A percentile compares a stretch with the other conserved stretches of the same genome.
Conservation (phyloP, 768 basidiomycete genomes). For the Leccinum truebloodii region DNA sequence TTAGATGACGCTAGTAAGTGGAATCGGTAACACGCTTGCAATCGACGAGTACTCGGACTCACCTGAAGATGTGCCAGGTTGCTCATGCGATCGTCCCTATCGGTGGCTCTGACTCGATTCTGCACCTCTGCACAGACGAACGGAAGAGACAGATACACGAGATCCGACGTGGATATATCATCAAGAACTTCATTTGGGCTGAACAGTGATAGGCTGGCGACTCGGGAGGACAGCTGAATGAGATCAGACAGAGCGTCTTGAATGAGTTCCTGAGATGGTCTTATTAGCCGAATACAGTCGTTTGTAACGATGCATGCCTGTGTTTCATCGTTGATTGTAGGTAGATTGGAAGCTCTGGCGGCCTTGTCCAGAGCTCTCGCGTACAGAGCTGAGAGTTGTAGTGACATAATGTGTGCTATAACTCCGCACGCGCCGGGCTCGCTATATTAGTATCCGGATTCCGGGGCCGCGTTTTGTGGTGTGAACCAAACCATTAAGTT, state of each 20-base stretch:
- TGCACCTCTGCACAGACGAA: conserved; percentile 68
- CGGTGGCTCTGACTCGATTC: conserved; percentile 55
- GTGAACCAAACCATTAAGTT: neutral
- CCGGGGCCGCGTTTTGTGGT: neutral
- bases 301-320: conserved; percentile 38
- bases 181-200: conserved; percentile 82
- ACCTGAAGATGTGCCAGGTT: conserved; percentile 61
- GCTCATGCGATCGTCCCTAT: conserved; percentile 56
- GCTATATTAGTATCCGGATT: neutral
- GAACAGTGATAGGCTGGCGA: conserved; percentile 68
- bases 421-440: neutral
- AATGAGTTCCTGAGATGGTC: conserved; percentile 54
- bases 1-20: conserved; percentile 46
- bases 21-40: conserved; percentile 4
- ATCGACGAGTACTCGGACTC: conserved; percentile 27
- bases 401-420: conserved; percentile 16
- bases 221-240: conserved; percentile 48
- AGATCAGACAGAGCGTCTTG: conserved; percentile 58
- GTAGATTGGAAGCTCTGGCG: conserved; percentile 39
- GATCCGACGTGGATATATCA: conserved; percentile 76
- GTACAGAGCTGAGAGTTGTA: conserved; percentile 42
- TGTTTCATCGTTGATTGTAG: conserved; percentile 45
- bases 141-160: conserved; percentile 75
- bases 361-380: conserved; percentile 39
- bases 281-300: conserved; percentile 9